A percentile compares a stretch with the other conserved stretches of the same genome.
phyloP scores from a whole-genome alignment of 2,329 filamentous ascomycete species.

The Sporothrix variecibatus region DNA sequence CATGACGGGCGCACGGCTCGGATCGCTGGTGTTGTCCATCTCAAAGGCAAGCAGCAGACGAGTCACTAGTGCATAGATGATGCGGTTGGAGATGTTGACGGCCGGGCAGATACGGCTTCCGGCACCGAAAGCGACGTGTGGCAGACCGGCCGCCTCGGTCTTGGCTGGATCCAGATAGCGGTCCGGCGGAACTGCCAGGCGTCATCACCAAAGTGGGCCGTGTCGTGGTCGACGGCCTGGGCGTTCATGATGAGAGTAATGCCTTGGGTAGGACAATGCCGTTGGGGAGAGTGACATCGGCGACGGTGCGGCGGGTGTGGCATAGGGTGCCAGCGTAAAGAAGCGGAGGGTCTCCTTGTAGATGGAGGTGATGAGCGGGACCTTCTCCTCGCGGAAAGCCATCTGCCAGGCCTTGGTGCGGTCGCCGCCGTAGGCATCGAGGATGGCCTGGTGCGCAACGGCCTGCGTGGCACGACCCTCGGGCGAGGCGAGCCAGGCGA shows the following conservation, averaged over 20 bases:
- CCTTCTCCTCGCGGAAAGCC: conserved; percentile 19
- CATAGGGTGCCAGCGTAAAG: conserved; percentile 17
- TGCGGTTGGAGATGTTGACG: conserved; percentile 21
- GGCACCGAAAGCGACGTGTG: conserved; percentile 15
- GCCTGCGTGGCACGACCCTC: conserved; percentile 15
- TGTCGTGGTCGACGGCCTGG: conserved; percentile 19
- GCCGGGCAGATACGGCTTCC: conserved; percentile 24
- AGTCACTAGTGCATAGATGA: conserved; percentile 15
- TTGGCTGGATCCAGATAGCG: conserved; percentile 9
- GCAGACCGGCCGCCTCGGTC: conserved; percentile 11
- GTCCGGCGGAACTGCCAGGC: conserved; percentile 17
- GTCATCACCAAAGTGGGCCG: conserved; percentile 9
- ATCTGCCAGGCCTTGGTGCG: conserved; percentile 19
- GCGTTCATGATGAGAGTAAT: conserved; percentile 21
- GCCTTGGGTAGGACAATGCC: conserved; percentile 6
- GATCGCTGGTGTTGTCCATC: conserved; percentile 1
- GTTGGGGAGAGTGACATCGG: conserved; percentile 16
- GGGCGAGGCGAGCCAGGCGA: conserved; percentile 19
- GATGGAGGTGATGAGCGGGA: conserved; percentile 13
- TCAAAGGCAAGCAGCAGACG: conserved; percentile 15
- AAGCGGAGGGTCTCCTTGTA: conserved; percentile 22
- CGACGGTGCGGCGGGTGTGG: conserved; percentile 17
- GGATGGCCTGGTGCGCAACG: neutral
- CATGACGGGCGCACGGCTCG: neutral
- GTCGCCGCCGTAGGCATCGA: conserved; percentile 13